Conservation (phyloP, 2,329 filamentous ascomycete genomes). For the Verruconis gallopava region DNA sequence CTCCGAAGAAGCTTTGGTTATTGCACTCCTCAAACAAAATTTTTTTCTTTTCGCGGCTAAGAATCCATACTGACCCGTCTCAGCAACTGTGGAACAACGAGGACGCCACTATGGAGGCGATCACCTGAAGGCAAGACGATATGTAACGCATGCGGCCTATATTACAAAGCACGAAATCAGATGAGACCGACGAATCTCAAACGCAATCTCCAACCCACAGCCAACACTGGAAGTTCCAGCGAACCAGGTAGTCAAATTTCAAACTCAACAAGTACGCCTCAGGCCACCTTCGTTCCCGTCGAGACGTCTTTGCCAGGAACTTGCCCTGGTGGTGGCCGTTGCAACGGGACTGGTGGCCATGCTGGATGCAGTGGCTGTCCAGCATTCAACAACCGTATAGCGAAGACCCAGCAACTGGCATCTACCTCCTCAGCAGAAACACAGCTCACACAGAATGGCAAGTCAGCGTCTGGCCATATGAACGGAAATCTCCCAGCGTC, state of each 20-base stretch:
- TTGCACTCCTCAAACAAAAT: neutral
- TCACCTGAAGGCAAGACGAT: slow-evolving; percentile 90
- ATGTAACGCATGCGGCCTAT: slow-evolving; percentile 94
- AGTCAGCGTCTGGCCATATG: too few relatives aligned
- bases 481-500: too few relatives aligned
- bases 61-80: slow-evolving; percentile 7
- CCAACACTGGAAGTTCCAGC: too few relatives aligned
- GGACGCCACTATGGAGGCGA: slow-evolving; percentile 86
- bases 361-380: slow-evolving; percentile 93
- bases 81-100: slow-evolving; percentile 90
- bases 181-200: slow-evolving; percentile 83
- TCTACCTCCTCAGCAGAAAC: slow-evolving; percentile 32
- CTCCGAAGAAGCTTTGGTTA: neutral
- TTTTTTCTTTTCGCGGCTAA: neutral
- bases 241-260: slow-evolving; percentile 67
- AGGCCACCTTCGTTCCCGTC: slow-evolving; percentile 42
- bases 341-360: slow-evolving; percentile 91
- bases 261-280: slow-evolving; percentile 19
- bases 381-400: slow-evolving; percentile 91
- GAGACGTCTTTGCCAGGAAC: slow-evolving; percentile 50
- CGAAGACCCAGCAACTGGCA: slow-evolving; percentile 67
- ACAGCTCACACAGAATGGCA: too few relatives aligned
- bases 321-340: slow-evolving; percentile 86
- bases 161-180: slow-evolving; percentile 85
- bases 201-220: slow-evolving; percentile 44